These are phyloP conservation scores for Hypoxylon cercidicola DNA, from an alignment of 495 filamentous ascomycete species.

Conservation along the genomic window DNA sequence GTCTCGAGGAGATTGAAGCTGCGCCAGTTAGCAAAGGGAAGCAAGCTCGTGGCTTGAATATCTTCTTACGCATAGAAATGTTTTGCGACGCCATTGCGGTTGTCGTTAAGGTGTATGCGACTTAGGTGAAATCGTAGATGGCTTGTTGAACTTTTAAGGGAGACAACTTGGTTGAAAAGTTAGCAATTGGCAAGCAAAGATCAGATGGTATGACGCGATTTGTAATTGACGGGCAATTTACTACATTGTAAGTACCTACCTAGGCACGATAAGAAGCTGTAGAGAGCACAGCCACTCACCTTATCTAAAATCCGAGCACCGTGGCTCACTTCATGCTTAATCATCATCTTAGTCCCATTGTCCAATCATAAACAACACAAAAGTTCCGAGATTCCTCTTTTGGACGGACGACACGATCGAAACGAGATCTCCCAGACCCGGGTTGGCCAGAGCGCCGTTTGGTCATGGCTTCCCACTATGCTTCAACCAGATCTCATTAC, in stretches of 20 bases:
- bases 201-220: slow-evolving; percentile 44
- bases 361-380: slow-evolving; percentile 20
- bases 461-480: slow-evolving; percentile 10
- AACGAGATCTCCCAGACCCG: slow-evolving; percentile 15
- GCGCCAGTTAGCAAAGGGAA: slow-evolving; percentile 23
- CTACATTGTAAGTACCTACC: background rate
- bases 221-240: slow-evolving; percentile 28
- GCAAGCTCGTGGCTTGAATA: background rate
- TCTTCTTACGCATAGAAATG: slow-evolving; percentile 49
- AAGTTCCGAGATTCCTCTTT: slow-evolving; percentile 40
- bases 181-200: slow-evolving; percentile 15
- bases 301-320: slow-evolving; percentile 24
- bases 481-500: slow-evolving; percentile 31
- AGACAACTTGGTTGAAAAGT: background rate
- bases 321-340: slow-evolving; percentile 10
- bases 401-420: slow-evolving; percentile 17
- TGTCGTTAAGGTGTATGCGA: background rate
- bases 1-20: slow-evolving; percentile 47
- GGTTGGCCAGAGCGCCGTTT: slow-evolving; percentile 11
- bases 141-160: background rate
- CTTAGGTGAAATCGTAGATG: background rate
- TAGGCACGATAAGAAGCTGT: slow-evolving; percentile 13
- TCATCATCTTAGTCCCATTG: slow-evolving; percentile 18
- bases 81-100: slow-evolving; percentile 48
- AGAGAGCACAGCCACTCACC: slow-evolving; percentile 9